Evolutionary conservation across 257 asterid species (phyloP).

Genomic region (Lavandula angustifolia): DNA sequence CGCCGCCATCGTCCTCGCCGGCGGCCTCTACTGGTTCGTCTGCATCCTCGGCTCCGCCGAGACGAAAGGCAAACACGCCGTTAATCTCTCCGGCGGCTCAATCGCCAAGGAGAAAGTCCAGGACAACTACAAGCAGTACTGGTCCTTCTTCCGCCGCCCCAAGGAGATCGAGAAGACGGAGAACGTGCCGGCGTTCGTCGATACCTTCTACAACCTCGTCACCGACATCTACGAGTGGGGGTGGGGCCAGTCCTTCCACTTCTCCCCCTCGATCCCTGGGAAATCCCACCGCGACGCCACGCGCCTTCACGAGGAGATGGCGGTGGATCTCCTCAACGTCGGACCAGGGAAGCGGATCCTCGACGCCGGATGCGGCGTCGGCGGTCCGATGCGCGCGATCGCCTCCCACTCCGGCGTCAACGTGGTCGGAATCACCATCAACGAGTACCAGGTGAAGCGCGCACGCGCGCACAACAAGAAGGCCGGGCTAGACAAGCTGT

Average conservation of each 20-base stretch:
- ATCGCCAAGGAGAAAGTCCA: slow-evolving; percentile 62
- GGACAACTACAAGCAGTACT: slow-evolving; percentile 66
- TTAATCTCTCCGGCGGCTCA: slow-evolving; percentile 73
- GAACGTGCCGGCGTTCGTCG: slow-evolving; percentile 76
- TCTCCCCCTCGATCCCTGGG: slow-evolving; percentile 66
- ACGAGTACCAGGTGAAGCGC: slow-evolving; percentile 74
- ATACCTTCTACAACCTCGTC: slow-evolving; percentile 79
- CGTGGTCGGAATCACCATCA: slow-evolving; percentile 77
- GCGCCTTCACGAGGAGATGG: slow-evolving; percentile 75
- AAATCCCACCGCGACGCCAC: slow-evolving; percentile 77
- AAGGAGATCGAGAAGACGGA: slow-evolving; percentile 62
- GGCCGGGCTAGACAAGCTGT: slow-evolving; percentile 58
- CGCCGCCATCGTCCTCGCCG: slow-evolving; percentile 51
- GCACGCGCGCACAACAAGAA: slow-evolving; percentile 68
- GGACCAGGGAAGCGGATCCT: slow-evolving; percentile 55
- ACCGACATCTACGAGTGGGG: slow-evolving; percentile 92
- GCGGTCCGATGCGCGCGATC: slow-evolving; percentile 87
- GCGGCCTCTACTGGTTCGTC: slow-evolving; percentile 70
- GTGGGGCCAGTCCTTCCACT: slow-evolving; percentile 86
- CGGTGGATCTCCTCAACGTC: slow-evolving; percentile 61
- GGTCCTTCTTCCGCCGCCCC: slow-evolving; percentile 78
- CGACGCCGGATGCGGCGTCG: slow-evolving; percentile 85
- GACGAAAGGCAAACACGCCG: slow-evolving; percentile 67
- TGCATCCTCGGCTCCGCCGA: slow-evolving; percentile 76
- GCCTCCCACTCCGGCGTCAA: slow-evolving; percentile 77